Percentiles rank a stretch among this genome's conserved stretches.
These are phyloP conservation scores for Boletus insuetus DNA, from an alignment of 768 basidiomycete species.

Conservation along the genomic window DNA sequence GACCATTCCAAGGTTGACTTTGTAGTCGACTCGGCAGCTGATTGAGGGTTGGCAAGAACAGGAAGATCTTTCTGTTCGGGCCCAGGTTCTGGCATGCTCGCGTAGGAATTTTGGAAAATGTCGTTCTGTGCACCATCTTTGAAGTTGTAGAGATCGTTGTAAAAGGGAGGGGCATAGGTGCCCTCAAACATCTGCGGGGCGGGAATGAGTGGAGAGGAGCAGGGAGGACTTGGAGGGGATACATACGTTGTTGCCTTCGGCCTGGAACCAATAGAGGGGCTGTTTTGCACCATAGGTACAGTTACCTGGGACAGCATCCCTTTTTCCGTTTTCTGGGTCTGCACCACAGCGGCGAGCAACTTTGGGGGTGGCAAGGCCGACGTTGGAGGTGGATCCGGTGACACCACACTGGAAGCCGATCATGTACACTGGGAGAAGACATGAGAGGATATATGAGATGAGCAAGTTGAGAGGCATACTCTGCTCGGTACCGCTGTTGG, in stretches of 20 bases:
- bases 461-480: conserved; percentile 37
- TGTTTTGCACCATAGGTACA: conserved; percentile 73
- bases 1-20: conserved; percentile 11
- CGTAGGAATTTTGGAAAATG: conserved; percentile 64
- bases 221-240: not conserved
- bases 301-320: conserved; percentile 48
- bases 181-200: conserved; percentile 61
- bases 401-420: conserved; percentile 70
- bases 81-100: conserved; percentile 41
- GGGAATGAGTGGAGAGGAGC: not conserved
- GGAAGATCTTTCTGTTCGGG: conserved; percentile 33
- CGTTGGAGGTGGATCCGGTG: conserved; percentile 49
- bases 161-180: conserved; percentile 57
- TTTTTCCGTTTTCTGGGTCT: conserved; percentile 48
- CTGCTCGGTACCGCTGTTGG: conserved; percentile 60
- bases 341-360: conserved; percentile 65
- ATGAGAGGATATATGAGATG: not conserved
- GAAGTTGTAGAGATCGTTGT: conserved; percentile 71
- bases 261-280: conserved; percentile 69
- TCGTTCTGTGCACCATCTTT: conserved; percentile 68
- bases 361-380: conserved; percentile 52
- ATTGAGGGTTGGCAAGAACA: not conserved
- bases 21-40: no score
- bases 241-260: conserved; percentile 58
- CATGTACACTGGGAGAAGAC: conserved; percentile 56